phyloP scores from a whole-genome alignment of 1,284 basidiomycete genomes.

The Naganishia sp. region DNA sequence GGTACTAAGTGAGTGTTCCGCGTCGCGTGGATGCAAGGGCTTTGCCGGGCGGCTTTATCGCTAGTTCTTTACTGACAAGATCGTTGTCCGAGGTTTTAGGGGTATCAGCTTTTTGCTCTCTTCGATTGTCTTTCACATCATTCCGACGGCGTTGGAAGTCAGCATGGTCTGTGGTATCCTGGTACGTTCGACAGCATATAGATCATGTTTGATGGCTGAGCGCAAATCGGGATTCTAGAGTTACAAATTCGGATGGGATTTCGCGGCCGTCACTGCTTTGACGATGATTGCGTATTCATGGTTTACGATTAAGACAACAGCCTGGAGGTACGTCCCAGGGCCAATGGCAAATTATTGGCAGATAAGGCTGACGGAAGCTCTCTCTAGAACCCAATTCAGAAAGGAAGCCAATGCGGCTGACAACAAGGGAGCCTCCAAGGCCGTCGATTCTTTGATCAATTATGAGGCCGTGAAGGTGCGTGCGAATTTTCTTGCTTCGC shows the following conservation, averaged over 20 bases:
- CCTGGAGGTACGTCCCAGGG: constrained; percentile 71
- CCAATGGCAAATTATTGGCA: not conserved
- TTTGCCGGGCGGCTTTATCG: not conserved
- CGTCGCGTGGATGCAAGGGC: not conserved
- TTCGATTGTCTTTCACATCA: constrained; percentile 91
- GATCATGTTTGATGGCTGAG: not conserved
- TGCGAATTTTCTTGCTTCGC: not conserved
- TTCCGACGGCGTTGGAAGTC: constrained; percentile 94
- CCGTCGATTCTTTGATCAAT: constrained; percentile 94
- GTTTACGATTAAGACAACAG: constrained; percentile 94
- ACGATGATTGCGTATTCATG: constrained; percentile 92
- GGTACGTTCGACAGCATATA: constrained; percentile 56
- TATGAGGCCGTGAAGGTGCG: constrained; percentile 95
- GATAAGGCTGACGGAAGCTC: not conserved
- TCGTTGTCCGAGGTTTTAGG: constrained; percentile 55
- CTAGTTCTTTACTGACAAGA: not conserved
- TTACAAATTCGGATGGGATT: constrained; percentile 96
- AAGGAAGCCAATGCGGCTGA: constrained; percentile 94
- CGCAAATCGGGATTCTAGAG: constrained; percentile 59
- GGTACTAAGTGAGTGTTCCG: constrained; percentile 77
- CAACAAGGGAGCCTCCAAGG: constrained; percentile 89
- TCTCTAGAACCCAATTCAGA: constrained; percentile 79
- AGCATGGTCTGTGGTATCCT: constrained; percentile 95
- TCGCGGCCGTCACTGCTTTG: constrained; percentile 82
- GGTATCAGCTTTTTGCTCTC: constrained; percentile 95